phyloP scores from a whole-genome alignment of 108 stramenopile genomes.

The Cyclostephanos tholiformis region DNA sequence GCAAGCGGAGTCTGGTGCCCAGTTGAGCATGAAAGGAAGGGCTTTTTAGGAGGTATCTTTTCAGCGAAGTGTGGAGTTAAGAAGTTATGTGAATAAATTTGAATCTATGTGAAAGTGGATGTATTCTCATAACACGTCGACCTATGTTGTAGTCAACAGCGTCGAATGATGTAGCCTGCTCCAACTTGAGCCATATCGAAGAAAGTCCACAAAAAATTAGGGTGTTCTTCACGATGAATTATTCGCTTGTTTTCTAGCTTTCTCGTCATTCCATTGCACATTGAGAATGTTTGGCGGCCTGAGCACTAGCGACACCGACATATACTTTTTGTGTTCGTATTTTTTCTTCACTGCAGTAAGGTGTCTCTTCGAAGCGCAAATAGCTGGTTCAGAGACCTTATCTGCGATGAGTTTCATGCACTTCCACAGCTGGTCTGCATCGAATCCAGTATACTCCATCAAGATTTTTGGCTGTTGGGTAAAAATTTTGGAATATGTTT shows the following conservation, averaged over 20 bases:
- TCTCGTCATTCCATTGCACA: background rate
- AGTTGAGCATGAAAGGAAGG: too few relatives aligned
- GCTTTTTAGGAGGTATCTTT: too few relatives aligned
- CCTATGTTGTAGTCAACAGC: background rate
- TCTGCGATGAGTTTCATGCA: constrained; percentile 42
- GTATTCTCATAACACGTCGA: background rate
- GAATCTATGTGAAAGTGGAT: background rate
- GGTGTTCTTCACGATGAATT: too few relatives aligned
- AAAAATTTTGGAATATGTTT: constrained; percentile 13
- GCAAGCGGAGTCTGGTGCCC: too few relatives aligned
- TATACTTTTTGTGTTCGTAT: constrained; percentile 58
- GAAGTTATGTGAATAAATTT: background rate
- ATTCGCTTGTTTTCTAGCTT: background rate
- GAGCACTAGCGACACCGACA: constrained; percentile 49
- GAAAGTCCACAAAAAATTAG: background rate
- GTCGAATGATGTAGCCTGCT: background rate
- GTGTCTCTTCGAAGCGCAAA: constrained; percentile 56
- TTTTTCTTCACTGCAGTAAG: constrained; percentile 73
- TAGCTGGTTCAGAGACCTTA: constrained; percentile 58
- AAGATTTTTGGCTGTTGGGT: constrained; percentile 50
- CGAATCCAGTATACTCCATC: constrained; percentile 70
- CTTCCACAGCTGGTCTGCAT: constrained; percentile 26
- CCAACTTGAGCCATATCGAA: background rate
- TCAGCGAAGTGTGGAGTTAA: constrained; percentile 1
- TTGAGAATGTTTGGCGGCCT: constrained; percentile 29